Evolutionary conservation across 805 yeast genomes (phyloP), one percentile per base, ranked within the genome.

Genomic region (Kregervanrija pseudodelftensis): DNA sequence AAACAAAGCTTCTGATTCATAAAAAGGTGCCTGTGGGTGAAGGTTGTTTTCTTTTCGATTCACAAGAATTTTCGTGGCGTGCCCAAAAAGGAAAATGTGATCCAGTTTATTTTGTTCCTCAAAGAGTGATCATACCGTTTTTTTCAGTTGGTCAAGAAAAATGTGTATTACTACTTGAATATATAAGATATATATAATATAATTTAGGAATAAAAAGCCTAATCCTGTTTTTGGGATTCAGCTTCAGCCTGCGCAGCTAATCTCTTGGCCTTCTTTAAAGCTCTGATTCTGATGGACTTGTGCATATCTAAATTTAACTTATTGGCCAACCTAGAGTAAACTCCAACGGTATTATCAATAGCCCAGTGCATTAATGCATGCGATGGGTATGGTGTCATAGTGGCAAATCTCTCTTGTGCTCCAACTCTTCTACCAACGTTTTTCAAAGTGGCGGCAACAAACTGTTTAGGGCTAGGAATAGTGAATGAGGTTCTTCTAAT

Each of bases 351-450:
- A 57, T 77, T 76, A 41, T 80, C 90, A 50, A 90, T 78, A 43
- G 70, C 70, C 74, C 85, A 90, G 63, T 90, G 95, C 82, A 90
- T 80, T 42, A 91, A 61, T 2, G 97, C 98, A 67, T 93, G 99
- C 2, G 88, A 66, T 87, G 95, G 89, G 73, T 73, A 93, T 32
- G 99, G 99, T 1, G 98, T 91, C 45, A 73, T 67, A 2, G 96
- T 88, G 32, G 80, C 95, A 56, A 63, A 87, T 57, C 95, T 78
- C 50, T 86, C 96, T 65, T 88, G 96, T 14, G 98, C 95, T 45
- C 99, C 99, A 40, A 81, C 79, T 54, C 95, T 79, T 59, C 86
- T 82, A 17, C 97, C 97, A 48, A 82, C 76, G 44, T 75, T 72
- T 39, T 67, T 67, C 56, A 93, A 73, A 7, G 86, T 74, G 14